Percentiles rank a stretch among this genome's conserved stretches.
phyloP scores from a whole-genome alignment of 2,329 filamentous ascomycete genomes.

The Alternaria hordeiaustralica region DNA sequence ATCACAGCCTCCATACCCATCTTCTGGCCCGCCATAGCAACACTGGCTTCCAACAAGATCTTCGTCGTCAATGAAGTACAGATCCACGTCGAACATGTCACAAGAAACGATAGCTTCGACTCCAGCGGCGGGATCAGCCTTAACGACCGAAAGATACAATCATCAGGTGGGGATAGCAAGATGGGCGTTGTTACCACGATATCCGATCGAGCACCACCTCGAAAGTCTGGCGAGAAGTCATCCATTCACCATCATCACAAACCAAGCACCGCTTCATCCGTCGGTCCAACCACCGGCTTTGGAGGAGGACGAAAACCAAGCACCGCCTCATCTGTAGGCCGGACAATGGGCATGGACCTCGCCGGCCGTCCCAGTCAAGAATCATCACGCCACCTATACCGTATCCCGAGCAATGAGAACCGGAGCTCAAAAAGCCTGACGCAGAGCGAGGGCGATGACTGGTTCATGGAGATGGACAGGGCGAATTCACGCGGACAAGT shows the following conservation, averaged over 20 bases:
- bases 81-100: constrained; percentile 37
- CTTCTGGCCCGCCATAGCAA: constrained; percentile 47
- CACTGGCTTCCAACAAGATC: constrained; percentile 43
- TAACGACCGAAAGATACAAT: constrained; percentile 15
- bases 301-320: constrained; percentile 17
- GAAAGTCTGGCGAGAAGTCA: neutral
- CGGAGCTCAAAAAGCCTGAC: constrained; percentile 1
- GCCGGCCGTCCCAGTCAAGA: constrained; percentile 34
- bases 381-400: constrained; percentile 32
- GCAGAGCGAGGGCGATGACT: constrained; percentile 22
- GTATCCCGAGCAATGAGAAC: constrained; percentile 1
- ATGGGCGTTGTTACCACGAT: constrained; percentile 20
- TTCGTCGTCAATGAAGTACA: constrained; percentile 50
- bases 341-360: constrained; percentile 13
- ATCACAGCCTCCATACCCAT: constrained; percentile 47
- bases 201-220: constrained; percentile 8
- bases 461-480: constrained; percentile 25
- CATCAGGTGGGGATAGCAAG: constrained; percentile 11
- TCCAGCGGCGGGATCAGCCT: constrained; percentile 25
- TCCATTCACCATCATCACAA: constrained; percentile 12
- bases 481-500: constrained; percentile 16
- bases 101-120: constrained; percentile 21
- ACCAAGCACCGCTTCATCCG: constrained; percentile 14
- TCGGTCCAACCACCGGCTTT: constrained; percentile 16
- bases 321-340: constrained; percentile 20